Evolutionary conservation across 306 rosid genomes (phyloP).

Genomic region (Sicyos baderoa): DNA sequence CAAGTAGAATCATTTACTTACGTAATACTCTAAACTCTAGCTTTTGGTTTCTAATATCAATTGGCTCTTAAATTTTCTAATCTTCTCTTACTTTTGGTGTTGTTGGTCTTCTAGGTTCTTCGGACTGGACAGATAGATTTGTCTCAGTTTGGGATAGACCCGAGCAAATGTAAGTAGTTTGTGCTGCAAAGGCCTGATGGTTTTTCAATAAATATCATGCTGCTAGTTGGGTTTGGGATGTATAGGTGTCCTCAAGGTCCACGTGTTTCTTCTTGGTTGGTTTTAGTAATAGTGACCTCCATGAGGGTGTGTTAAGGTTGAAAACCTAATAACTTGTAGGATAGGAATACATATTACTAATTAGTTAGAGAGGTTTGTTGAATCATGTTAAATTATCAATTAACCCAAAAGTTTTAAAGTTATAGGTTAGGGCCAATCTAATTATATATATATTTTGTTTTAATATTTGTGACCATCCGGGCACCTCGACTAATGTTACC

Average conservation of each 20-base stretch:
- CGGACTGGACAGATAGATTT: constrained; percentile 91
- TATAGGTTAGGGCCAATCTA: too few relatives aligned
- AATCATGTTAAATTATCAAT: too few relatives aligned
- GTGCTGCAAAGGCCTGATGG: not conserved
- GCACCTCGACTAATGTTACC: too few relatives aligned
- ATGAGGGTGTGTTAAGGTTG: too few relatives aligned
- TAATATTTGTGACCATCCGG: too few relatives aligned
- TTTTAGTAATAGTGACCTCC: too few relatives aligned
- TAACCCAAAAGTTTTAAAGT: too few relatives aligned
- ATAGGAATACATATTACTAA: too few relatives aligned
- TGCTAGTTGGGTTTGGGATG: not conserved
- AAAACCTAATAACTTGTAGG: too few relatives aligned
- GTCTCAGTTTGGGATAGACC: constrained; percentile 90
- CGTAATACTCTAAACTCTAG: constrained; percentile 34
- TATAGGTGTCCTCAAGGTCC: not conserved
- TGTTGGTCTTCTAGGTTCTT: constrained; percentile 46
- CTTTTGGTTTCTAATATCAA: not conserved
- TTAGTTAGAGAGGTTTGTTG: too few relatives aligned
- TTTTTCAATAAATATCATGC: constrained; percentile 3
- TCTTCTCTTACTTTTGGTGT: not conserved
- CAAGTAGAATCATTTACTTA: constrained; percentile 91
- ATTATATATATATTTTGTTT: too few relatives aligned
- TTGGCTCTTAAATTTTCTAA: not conserved
- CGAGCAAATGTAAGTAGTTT: constrained; percentile 73
- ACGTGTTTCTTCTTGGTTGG: too few relatives aligned